Base-by-base conservation (phyloP, 768 basidiomycete species). In the Neoboletus brunneissimus region DNA sequence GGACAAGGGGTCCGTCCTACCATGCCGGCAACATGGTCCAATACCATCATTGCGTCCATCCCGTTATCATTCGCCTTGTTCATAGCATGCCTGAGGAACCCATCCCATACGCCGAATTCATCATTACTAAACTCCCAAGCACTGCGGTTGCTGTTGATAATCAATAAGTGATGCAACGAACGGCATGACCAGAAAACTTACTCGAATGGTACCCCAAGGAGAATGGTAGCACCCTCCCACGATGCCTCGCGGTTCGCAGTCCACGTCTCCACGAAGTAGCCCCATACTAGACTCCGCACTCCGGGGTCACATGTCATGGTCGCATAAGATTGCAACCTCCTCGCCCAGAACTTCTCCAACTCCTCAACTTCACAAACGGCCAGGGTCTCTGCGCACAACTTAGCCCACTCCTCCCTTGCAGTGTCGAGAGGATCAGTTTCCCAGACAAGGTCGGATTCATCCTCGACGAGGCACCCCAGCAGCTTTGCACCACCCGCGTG, bases 151-250 rank as follows among this genome's bases (percentile, higher is more conserved):
- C 80, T 79, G 57, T 54, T 25, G 37, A 44, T 32, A 37, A 29
- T 55, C 7, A 2, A 53, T 54, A 48, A 60, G 61, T 38, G 60
- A 34, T 48, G 38, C 25, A 46, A 46, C 27, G 46, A 9, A 41
- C 7, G 7, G n/a, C 5, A 54, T 31, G 5, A 48, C n/a, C 56
- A 63, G 48, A 50, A 51, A 22, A 78, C 81, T 68, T 66, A 84
- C 85, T 75, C 72, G 61, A 90, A 91, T 7, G 89, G 89, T 49
- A 83, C 75, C 29, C 77, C 77, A 23, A 89, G 74, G 18, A 81
- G 67, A 22, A 80, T 66, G 16, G 79, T 69, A 20, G 78, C 78
- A 15, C 79, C 77, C 56, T 86, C 82, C 84, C 83, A 89, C 20
- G 67, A 71, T 1, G 75, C 76, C 16, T 75, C 74, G 3, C 61